Percentiles rank a stretch among this genome's conserved stretches.
Conservation (phyloP, 1,139 yeast species). For the Starmera stellimalicola region DNA sequence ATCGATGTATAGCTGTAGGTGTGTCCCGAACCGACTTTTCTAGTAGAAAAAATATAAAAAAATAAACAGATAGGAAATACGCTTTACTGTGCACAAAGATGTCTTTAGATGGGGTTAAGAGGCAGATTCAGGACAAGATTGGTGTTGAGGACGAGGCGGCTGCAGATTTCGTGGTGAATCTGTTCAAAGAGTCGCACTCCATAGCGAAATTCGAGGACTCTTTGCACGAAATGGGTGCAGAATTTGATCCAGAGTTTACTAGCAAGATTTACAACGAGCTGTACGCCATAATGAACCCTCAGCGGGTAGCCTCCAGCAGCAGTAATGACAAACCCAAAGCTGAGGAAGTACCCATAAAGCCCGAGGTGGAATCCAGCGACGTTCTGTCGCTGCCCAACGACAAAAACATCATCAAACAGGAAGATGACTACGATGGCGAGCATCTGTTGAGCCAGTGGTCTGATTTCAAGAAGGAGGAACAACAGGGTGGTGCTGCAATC, state of each 20-base stretch:
- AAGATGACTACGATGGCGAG: slow-evolving; percentile 7
- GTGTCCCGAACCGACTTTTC: not conserved
- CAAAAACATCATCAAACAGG: slow-evolving; percentile 8
- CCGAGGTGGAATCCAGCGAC: slow-evolving; percentile 3
- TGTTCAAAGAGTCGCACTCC: slow-evolving; percentile 31
- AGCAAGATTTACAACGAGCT: slow-evolving; percentile 7
- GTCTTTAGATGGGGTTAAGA: slow-evolving; percentile 5
- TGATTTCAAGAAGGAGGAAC: slow-evolving; percentile 13
- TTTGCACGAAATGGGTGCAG: slow-evolving; percentile 54
- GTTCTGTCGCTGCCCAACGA: slow-evolving; percentile 9
- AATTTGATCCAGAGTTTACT: slow-evolving; percentile 30
- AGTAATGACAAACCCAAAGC: not conserved
- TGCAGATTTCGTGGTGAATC: slow-evolving; percentile 45
- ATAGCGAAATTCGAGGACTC: slow-evolving; percentile 31
- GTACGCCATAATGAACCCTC: slow-evolving; percentile 1
- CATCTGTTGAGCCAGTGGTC: slow-evolving; percentile 9
- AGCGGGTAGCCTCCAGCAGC: too few relatives aligned
- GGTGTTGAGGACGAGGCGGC: slow-evolving; percentile 36
- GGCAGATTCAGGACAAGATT: slow-evolving; percentile 10
- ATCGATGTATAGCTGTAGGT: too few relatives aligned
- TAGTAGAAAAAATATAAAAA: too few relatives aligned
- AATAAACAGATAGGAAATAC: not conserved
- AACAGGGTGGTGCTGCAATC: slow-evolving; percentile 1
- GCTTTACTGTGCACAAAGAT: not conserved
- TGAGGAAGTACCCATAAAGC: slow-evolving; percentile 4